Percentiles rank a stretch among this genome's conserved stretches.
phyloP scores from a whole-genome alignment of 345 rosid genomes.

The Litchi chinensis region DNA sequence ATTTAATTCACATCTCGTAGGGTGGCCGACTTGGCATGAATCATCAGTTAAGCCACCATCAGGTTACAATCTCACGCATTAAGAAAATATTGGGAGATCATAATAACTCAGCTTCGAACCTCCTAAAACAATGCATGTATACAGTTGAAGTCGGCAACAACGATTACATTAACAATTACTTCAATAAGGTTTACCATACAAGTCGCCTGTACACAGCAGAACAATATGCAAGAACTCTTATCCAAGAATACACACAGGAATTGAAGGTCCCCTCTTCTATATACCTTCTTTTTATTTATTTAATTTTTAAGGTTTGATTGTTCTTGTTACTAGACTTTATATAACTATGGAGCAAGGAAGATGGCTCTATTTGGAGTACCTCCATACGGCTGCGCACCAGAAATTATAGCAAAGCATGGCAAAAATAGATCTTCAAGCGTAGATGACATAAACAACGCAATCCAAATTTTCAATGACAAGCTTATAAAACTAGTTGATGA shows the following conservation, averaged over 20 bases:
- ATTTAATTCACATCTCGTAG: slow-evolving; percentile 6
- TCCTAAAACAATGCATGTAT: slow-evolving; percentile 23
- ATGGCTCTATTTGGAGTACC: slow-evolving; percentile 42
- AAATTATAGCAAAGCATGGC: slow-evolving; percentile 16
- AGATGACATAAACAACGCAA: slow-evolving; percentile 28
- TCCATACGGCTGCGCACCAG: slow-evolving; percentile 43
- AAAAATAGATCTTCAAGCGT: slow-evolving; percentile 31
- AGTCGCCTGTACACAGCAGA: slow-evolving; percentile 14
- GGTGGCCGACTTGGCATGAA: slow-evolving; percentile 7
- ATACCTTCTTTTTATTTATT: no score
- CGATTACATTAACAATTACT: slow-evolving; percentile 26
- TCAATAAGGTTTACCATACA: not conserved
- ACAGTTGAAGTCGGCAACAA: slow-evolving; percentile 19
- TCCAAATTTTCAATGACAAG: slow-evolving; percentile 31
- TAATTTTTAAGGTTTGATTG: no score
- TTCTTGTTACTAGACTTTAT: slow-evolving; percentile 11
- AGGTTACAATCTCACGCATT: not conserved
- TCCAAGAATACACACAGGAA: slow-evolving; percentile 18
- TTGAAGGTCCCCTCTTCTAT: slow-evolving; percentile 13
- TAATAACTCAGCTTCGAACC: not conserved
- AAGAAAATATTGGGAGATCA: not conserved
- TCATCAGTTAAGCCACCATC: slow-evolving; percentile 16
- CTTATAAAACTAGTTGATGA: slow-evolving; percentile 35
- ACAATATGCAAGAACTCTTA: slow-evolving; percentile 29
- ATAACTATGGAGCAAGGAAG: slow-evolving; percentile 38